Conservation (phyloP, 495 filamentous ascomycete species). For the Talaromyces liani region DNA sequence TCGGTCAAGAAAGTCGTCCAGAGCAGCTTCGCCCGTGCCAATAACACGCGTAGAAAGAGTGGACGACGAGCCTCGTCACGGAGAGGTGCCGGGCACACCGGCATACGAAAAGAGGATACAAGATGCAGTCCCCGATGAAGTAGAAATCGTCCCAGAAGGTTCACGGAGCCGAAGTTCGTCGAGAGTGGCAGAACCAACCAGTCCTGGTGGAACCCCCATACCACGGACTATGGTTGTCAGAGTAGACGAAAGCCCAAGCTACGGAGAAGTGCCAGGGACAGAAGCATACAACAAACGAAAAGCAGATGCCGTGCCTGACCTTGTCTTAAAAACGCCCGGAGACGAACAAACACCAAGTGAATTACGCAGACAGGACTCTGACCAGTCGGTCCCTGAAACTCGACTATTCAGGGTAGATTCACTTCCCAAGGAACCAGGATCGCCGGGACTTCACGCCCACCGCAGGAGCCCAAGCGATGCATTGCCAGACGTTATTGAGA, state of each 20-base stretch:
- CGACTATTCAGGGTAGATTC: constrained; percentile 37
- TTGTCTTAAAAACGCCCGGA: constrained; percentile 28
- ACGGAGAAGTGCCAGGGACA: constrained; percentile 86
- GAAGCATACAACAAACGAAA: constrained; percentile 64
- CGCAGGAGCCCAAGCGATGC: constrained; percentile 37
- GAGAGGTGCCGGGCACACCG: constrained; percentile 54
- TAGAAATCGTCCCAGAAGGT: constrained; percentile 55
- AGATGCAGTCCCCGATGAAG: constrained; percentile 60
- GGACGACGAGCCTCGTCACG: constrained; percentile 48
- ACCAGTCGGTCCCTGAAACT: constrained; percentile 36
- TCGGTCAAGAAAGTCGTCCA: constrained; percentile 26
- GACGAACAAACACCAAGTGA: constrained; percentile 12
- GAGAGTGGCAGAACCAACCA: constrained; percentile 28
- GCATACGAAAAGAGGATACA: constrained; percentile 50
- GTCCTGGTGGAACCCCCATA: constrained; percentile 54
- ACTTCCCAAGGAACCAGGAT: constrained; percentile 24
- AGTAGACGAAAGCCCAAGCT: constrained; percentile 59
- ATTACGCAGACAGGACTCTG: constrained; percentile 1
- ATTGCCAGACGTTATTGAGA: constrained; percentile 41
- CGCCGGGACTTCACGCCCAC: constrained; percentile 29
- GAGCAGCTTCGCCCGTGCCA: constrained; percentile 49
- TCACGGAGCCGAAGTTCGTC: constrained; percentile 39
- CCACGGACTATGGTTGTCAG: constrained; percentile 81
- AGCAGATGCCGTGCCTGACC: constrained; percentile 80
- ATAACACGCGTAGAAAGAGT: constrained; percentile 56